These are phyloP conservation scores for Russula compacta DNA, from an alignment of 768 basidiomycete genomes.

Conservation along the genomic window DNA sequence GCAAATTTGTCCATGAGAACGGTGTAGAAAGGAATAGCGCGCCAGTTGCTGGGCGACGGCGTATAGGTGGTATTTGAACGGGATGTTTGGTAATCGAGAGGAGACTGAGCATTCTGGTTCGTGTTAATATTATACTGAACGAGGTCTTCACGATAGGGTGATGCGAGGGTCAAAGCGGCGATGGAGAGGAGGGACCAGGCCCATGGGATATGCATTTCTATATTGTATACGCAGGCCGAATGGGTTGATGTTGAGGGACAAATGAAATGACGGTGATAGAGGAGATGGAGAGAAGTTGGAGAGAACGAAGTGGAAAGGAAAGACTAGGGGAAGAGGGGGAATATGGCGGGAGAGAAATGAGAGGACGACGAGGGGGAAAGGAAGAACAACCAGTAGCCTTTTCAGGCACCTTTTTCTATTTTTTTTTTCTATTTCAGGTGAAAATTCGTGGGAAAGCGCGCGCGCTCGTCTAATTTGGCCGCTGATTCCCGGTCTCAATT, in stretches of 20 bases:
- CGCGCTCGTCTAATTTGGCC: too few species aligned
- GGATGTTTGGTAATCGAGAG: slow-evolving; percentile 55
- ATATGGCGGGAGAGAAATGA: not conserved
- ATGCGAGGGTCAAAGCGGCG: slow-evolving; percentile 36
- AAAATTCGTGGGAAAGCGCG: not conserved
- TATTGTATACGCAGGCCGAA: not conserved
- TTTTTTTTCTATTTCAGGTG: not conserved
- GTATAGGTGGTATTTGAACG: slow-evolving; percentile 62
- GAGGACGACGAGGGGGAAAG: not conserved
- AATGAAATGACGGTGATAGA: not conserved
- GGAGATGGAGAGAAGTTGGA: slow-evolving; percentile 33
- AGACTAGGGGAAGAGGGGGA: not conserved
- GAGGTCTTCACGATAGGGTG: slow-evolving; percentile 62
- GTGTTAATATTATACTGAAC: slow-evolving; percentile 69
- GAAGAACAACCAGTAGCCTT: not conserved
- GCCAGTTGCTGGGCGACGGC: slow-evolving; percentile 79
- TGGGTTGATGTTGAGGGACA: not conserved
- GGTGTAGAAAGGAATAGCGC: slow-evolving; percentile 69
- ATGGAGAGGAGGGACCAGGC: slow-evolving; percentile 34
- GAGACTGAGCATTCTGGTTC: slow-evolving; percentile 60
- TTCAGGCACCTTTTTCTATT: not conserved
- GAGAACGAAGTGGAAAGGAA: not conserved
- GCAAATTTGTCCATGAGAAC: slow-evolving; percentile 89
- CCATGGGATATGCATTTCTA: slow-evolving; percentile 27
- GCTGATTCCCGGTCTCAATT: too few species aligned